Evolutionary conservation across 2,329 filamentous ascomycete species (phyloP).

Genomic region (Aaosphaeria arxii): DNA sequence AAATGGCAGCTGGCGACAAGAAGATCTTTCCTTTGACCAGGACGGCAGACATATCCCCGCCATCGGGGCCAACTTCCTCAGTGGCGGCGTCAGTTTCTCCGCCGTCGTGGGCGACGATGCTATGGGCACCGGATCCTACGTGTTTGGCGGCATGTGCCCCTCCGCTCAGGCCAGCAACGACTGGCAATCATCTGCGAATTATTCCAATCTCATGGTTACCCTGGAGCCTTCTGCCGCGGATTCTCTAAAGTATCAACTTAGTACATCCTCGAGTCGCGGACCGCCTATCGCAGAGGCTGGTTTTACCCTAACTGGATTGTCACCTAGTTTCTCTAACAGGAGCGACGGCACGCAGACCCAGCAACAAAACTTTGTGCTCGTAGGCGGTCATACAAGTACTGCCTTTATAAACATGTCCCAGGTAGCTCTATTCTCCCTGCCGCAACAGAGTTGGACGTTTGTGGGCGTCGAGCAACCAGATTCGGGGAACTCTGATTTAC

Average conservation of each 20-base stretch:
- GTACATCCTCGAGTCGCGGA: slow-evolving; percentile 53
- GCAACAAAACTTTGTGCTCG: slow-evolving; percentile 73
- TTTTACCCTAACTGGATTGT: slow-evolving; percentile 74
- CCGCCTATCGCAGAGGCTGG: slow-evolving; percentile 79
- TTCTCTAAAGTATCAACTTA: slow-evolving; percentile 44
- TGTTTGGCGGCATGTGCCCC: slow-evolving; percentile 91
- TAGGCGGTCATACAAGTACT: slow-evolving; percentile 78
- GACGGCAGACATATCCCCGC: slow-evolving; percentile 33
- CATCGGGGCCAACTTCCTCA: slow-evolving; percentile 56
- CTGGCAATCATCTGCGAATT: slow-evolving; percentile 70
- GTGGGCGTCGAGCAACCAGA: slow-evolving; percentile 58
- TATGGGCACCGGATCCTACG: slow-evolving; percentile 60
- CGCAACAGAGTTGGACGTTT: slow-evolving; percentile 84
- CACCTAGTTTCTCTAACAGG: slow-evolving; percentile 66
- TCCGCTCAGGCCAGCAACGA: slow-evolving; percentile 37
- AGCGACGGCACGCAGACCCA: slow-evolving; percentile 63
- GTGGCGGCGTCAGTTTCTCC: slow-evolving; percentile 66
- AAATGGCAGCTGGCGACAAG: slow-evolving; percentile 56
- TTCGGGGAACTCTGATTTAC: slow-evolving; percentile 54
- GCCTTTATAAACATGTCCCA: slow-evolving; percentile 96
- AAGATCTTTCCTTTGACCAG: slow-evolving; percentile 33
- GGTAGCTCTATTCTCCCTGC: slow-evolving; percentile 80
- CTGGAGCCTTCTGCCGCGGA: slow-evolving; percentile 51
- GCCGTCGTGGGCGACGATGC: slow-evolving; percentile 53
- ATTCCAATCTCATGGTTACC: slow-evolving; percentile 75